Evolutionary conservation across 768 basidiomycete species (phyloP), one percentile per base, ranked within the genome.

Genomic region (Termitomyces sp.): DNA sequence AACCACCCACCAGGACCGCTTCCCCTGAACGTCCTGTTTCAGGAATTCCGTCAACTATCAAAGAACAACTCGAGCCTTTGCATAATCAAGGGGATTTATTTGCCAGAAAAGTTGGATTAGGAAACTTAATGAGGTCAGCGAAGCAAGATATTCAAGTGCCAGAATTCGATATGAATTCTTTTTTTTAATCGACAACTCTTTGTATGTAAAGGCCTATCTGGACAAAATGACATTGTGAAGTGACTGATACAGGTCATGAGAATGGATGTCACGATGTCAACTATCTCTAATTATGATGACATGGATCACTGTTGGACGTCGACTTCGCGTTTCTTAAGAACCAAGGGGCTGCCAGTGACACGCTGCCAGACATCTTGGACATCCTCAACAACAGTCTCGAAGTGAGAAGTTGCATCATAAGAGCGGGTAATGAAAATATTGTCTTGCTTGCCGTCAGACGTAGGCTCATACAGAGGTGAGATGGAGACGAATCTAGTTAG

Each of bases 371-470:
- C 92, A 72, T 98, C 91, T 60, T 90, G 88, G 38, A 99, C 97
- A 59, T 99, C 96, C 52, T 98, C 94, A 26, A 96, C 93, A 48
- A 98, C 95, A 28, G 93, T 97, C 80, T 99, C 97, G 71, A 99
- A 98, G 76, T 99, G 97, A 30, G 92, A 94, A 11, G 97, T 98
- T 8, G 97, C 96, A 70, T 99, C 97, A 74, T 98, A 99, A 16
- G 94, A 97, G 55, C 89, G 89, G 55, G 97, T 99, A 76, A 99
- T 87, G 79, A 91, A 99, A 70, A 99, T 92, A 70, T 93, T 90
- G 77, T 99, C 95, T 46, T 77, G 74, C 60, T 82, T 68, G 57
- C 97, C 97, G 43, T 82, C 73, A 47, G 90, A 80, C 3, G 94
- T 94, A 7, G 97, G 94, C 28, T 87, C 88, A 77, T 94, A 98